Base-by-base conservation (phyloP, 768 basidiomycete species). In the Psilocybe tampanensis region DNA sequence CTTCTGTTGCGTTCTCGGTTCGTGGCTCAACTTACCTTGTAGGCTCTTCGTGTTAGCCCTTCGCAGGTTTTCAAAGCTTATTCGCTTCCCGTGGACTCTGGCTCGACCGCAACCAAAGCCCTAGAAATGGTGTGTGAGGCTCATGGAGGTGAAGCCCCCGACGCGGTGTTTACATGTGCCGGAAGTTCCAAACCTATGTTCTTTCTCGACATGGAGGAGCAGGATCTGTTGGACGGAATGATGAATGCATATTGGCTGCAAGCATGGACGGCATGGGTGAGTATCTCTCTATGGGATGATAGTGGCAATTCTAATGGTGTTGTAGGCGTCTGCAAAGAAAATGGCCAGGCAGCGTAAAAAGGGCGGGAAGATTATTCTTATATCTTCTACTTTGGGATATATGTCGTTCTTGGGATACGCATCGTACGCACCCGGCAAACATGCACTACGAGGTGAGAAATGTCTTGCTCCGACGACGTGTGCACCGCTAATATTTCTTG, bases 361-460 rank as follows among this genome's bases (percentile, higher is more conserved):
- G 19, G 80, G 82, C 57, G 83, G 89, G 19, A 92, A 89, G 67
- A 86, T 94, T 36, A 77, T 91, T 17, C 83, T 96, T 39, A 82
- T 92, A 22, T 86, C 86, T 1, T 93, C 90, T 0, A 83, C 86
- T 5, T 71, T 94, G 11, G 90, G 86, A 1, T 86, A 86, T 64
- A 86, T 93, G 76, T 80, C 84, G 2, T 83, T 94, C 53, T 72
- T 90, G 2, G 94, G 95, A 0, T 96, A 86, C 63, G 77, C 88
- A 1, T 82, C 85, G 1, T 96, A 96, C 70, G 76, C 90, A 0
- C 92, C 94, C 0, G 88, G 85, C 9, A 96, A 96, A 68, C 89
- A 90, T 63, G 95, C 95, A 8, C 68, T 96, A 6, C 75, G 92
- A 73, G 94, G 94, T 93, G 61, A 42, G 73, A 59, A 17, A 32